These are phyloP conservation scores for Peltaster fructicola DNA, from an alignment of 2,329 filamentous ascomycete genomes.

Conservation along the genomic window DNA sequence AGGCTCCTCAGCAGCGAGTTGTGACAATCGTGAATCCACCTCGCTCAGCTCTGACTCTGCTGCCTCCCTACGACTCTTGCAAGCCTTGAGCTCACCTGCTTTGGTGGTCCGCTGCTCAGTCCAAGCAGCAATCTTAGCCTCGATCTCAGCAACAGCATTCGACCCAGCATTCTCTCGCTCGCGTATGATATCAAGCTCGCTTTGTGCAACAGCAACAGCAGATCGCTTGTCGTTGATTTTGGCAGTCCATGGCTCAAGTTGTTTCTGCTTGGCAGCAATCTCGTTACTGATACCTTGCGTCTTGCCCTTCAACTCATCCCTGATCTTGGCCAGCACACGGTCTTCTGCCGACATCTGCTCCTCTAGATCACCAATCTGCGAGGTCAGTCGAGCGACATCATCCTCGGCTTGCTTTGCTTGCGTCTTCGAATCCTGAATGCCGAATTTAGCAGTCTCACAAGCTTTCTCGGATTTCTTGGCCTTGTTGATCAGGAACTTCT, in stretches of 20 bases:
- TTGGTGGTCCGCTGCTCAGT: conserved; percentile 56
- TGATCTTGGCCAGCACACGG: conserved; percentile 61
- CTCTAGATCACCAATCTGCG: conserved; percentile 63
- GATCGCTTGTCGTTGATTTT: conserved; percentile 96
- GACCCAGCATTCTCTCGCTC: conserved; percentile 81
- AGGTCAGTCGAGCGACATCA: conserved; percentile 58
- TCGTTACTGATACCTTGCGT: conserved; percentile 88
- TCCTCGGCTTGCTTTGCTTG: conserved; percentile 60
- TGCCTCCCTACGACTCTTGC: conserved; percentile 51
- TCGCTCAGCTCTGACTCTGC: conserved; percentile 60
- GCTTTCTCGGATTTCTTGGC: conserved; percentile 89
- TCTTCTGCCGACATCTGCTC: conserved; percentile 62
- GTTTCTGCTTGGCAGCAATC: conserved; percentile 82
- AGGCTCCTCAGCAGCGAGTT: conserved; percentile 60
- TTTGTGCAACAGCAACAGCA: conserved; percentile 82
- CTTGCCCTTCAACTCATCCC: conserved; percentile 81
- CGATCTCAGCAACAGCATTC: conserved; percentile 64
- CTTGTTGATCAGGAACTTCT: conserved; percentile 80
- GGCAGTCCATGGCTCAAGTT: conserved; percentile 86
- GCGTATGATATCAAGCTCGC: conserved; percentile 76
- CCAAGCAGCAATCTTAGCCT: conserved; percentile 59
- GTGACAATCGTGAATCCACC: conserved; percentile 53
- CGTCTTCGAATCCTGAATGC: conserved; percentile 55
- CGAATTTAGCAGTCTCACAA: conserved; percentile 57
- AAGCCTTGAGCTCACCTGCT: conserved; percentile 54